phyloP scores from a whole-genome alignment of 2,329 filamentous ascomycete genomes.

The Pseudocercospora pini-densiflorae region DNA sequence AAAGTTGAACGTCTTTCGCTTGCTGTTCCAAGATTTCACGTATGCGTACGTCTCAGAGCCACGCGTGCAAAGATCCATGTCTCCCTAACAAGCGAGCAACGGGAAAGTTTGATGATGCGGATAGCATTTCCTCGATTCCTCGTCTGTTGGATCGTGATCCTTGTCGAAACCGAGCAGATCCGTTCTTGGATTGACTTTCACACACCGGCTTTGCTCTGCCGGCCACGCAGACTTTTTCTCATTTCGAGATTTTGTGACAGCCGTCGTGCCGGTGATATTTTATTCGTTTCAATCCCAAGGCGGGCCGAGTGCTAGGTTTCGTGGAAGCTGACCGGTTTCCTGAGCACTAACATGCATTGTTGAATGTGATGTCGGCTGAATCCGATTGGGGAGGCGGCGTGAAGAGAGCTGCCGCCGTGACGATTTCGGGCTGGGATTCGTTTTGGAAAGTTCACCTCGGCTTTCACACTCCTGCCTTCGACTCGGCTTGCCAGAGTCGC shows the following conservation, averaged over 20 bases:
- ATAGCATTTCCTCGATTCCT: background rate
- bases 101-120: conserved; percentile 12
- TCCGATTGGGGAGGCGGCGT: background rate
- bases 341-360: background rate
- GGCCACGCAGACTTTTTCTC: background rate
- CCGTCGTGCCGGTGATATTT: conserved; percentile 8
- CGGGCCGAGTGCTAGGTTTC: conserved; percentile 19
- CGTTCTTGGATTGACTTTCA: background rate
- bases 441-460: conserved; percentile 5
- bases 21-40: background rate
- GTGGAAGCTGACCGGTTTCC: background rate
- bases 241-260: conserved; percentile 7
- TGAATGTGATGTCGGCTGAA: conserved; percentile 3
- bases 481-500: conserved; percentile 5
- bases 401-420: background rate
- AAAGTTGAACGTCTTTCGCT: background rate
- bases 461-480: background rate
- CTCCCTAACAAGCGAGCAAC: background rate
- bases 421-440: background rate
- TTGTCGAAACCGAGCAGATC: background rate
- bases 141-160: conserved; percentile 1
- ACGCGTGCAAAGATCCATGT: conserved; percentile 4
- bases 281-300: conserved; percentile 20
- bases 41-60: background rate
- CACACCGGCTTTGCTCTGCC: conserved; percentile 1